Percentiles rank a stretch among this genome's conserved stretches.
Conservation (phyloP, 106 monocot species). For the Dioscorea zingiberensis region DNA sequence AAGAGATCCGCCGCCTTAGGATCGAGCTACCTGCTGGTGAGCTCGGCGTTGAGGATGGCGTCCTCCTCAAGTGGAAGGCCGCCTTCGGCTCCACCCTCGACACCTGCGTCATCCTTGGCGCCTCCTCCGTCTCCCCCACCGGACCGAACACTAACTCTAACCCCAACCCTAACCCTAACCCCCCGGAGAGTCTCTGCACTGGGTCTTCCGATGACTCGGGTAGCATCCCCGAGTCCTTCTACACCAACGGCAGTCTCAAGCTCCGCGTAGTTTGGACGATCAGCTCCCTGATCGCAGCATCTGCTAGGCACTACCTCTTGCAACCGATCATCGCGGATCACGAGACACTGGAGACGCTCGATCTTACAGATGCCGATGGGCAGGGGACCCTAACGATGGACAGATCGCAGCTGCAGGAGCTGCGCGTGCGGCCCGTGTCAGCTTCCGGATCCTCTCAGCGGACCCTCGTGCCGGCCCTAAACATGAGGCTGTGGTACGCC, state of each 20-base stretch:
- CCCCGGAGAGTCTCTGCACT: background rate
- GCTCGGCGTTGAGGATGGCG: slow-evolving; percentile 53
- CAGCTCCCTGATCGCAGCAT: slow-evolving; percentile 85
- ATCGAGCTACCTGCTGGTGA: slow-evolving; percentile 74
- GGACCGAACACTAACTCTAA: slow-evolving; percentile 3
- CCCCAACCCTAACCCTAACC: slow-evolving; percentile 2
- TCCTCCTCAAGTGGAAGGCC: slow-evolving; percentile 80
- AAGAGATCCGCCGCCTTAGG: slow-evolving; percentile 43
- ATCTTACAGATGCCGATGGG: slow-evolving; percentile 65
- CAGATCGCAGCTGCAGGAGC: slow-evolving; percentile 53
- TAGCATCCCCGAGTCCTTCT: slow-evolving; percentile 60
- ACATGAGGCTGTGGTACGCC: slow-evolving; percentile 80
- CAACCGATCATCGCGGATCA: slow-evolving; percentile 53
- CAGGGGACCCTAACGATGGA: slow-evolving; percentile 78
- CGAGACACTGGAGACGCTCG: slow-evolving; percentile 50
- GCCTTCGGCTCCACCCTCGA: slow-evolving; percentile 71
- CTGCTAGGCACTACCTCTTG: slow-evolving; percentile 73
- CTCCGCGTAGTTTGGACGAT: slow-evolving; percentile 87
- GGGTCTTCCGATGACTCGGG: slow-evolving; percentile 24
- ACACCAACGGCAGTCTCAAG: slow-evolving; percentile 62
- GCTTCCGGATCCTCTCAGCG: slow-evolving; percentile 55
- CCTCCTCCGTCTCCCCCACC: slow-evolving; percentile 29
- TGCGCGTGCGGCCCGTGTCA: slow-evolving; percentile 48
- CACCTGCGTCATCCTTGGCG: slow-evolving; percentile 67
- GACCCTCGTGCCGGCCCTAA: slow-evolving; percentile 76